Conservation (phyloP, 169 alveolate species). For the Eimeria nieschulzi region DNA sequence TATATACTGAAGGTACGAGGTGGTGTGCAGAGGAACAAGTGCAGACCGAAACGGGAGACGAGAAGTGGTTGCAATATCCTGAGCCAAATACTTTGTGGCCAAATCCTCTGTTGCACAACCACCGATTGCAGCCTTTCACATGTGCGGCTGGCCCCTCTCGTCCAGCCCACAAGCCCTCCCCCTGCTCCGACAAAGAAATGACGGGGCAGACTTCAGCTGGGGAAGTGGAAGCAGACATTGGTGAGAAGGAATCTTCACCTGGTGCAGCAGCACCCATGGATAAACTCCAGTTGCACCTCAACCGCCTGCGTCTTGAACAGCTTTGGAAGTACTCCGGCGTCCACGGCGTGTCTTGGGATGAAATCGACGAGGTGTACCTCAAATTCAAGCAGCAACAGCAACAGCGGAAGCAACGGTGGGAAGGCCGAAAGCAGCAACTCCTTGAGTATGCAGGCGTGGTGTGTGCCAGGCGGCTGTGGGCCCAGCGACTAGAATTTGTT, state of each 20-base stretch:
- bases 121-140: constrained; percentile 68
- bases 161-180: background rate
- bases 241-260: background rate
- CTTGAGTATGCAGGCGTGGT: constrained; percentile 62
- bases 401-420: constrained; percentile 46
- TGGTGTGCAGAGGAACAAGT: background rate
- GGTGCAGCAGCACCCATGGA: background rate
- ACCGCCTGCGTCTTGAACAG: constrained; percentile 59
- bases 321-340: constrained; percentile 67
- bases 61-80: constrained; percentile 44
- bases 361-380: constrained; percentile 68
- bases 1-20: constrained; percentile 16
- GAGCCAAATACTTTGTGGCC: constrained; percentile 75
- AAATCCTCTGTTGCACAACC: constrained; percentile 71
- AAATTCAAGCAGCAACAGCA: constrained; percentile 22
- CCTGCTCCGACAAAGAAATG: background rate
- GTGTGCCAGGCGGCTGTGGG: constrained; percentile 18
- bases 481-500: background rate
- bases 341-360: constrained; percentile 75
- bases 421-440: constrained; percentile 15
- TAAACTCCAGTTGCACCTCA: constrained; percentile 39
- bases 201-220: background rate
- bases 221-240: background rate
- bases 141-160: background rate
- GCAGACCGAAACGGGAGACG: constrained; percentile 11